Evolutionary conservation across 495 filamentous ascomycete species (phyloP).

Genomic region (Beverwykella pulmonaria): DNA sequence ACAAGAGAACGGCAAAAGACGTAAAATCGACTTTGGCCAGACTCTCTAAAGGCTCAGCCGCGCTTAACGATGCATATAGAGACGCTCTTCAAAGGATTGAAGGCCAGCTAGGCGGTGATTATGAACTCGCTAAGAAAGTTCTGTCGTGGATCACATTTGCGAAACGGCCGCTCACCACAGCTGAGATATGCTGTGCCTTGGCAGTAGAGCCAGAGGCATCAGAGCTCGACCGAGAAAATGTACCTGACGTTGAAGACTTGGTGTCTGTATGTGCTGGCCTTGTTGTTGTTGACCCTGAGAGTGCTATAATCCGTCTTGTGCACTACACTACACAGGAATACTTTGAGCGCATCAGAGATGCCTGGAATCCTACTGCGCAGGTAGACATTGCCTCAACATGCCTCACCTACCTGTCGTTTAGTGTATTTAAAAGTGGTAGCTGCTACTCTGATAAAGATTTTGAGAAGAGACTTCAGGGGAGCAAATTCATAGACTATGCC

Average conservation of each 20-base stretch:
- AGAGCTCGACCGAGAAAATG: conserved; percentile 6
- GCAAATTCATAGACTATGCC: conserved; percentile 51
- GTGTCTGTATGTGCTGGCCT: conserved; percentile 57
- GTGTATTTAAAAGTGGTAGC: conserved; percentile 39
- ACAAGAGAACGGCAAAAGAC: conserved; percentile 44
- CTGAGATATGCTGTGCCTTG: conserved; percentile 12
- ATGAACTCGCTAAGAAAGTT: neutral
- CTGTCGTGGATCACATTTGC: conserved; percentile 14
- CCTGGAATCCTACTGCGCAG: conserved; percentile 48
- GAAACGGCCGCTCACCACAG: conserved; percentile 10
- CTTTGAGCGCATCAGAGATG: conserved; percentile 46
- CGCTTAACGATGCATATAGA: conserved; percentile 49
- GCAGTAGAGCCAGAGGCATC: neutral
- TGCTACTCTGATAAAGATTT: conserved; percentile 29
- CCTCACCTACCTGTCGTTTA: conserved; percentile 49
- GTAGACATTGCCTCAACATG: conserved; percentile 46
- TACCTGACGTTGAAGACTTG: conserved; percentile 43
- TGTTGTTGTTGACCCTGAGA: conserved; percentile 54
- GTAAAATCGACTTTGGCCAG: conserved; percentile 45
- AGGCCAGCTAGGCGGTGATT: conserved; percentile 39
- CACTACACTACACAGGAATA: conserved; percentile 61
- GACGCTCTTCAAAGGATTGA: conserved; percentile 51
- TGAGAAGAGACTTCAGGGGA: neutral
- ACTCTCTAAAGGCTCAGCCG: conserved; percentile 38
- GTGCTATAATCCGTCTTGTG: conserved; percentile 53